A percentile compares a stretch with the other conserved stretches of the same genome.
Conservation (phyloP, 2,329 filamentous ascomycete genomes). For the Pseudogymnoascus sp. region DNA sequence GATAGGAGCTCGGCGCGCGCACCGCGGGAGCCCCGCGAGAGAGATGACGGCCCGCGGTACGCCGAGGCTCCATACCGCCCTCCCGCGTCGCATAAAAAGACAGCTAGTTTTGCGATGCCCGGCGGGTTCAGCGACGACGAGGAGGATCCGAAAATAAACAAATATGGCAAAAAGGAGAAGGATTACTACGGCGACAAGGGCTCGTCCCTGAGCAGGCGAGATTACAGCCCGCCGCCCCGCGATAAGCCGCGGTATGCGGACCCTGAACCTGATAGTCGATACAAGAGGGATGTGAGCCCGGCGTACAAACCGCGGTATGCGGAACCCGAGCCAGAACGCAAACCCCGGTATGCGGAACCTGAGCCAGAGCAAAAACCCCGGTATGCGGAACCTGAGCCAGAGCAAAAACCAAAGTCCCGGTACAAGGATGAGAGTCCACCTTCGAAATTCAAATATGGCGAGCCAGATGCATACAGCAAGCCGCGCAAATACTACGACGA, state of each 20-base stretch:
- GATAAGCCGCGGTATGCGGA: conserved; percentile 2
- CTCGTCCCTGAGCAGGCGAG: background rate
- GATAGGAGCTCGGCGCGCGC: background rate
- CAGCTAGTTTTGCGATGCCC: conserved; percentile 4
- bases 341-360: background rate
- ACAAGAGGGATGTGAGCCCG: background rate
- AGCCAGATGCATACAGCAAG: background rate
- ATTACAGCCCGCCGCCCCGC: background rate
- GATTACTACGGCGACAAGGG: background rate
- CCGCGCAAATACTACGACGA: conserved; percentile 5
- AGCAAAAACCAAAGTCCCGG: background rate
- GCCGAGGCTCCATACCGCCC: conserved; percentile 1
- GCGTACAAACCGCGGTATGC: background rate
- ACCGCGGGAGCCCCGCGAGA: background rate
- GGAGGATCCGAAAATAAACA: background rate
- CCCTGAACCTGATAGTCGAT: background rate
- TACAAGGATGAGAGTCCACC: background rate
- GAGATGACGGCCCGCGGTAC: conserved; percentile 4
- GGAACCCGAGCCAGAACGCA: background rate
- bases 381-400: background rate
- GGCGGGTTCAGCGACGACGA: conserved; percentile 2
- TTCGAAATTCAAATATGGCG: background rate
- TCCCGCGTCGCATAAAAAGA: background rate
- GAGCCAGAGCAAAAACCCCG: background rate
- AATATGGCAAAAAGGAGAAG: background rate